Percentiles rank a stretch among this genome's conserved stretches.
phyloP scores from a whole-genome alignment of 2,329 filamentous ascomycete species.

The Aureobasidium sp. region DNA sequence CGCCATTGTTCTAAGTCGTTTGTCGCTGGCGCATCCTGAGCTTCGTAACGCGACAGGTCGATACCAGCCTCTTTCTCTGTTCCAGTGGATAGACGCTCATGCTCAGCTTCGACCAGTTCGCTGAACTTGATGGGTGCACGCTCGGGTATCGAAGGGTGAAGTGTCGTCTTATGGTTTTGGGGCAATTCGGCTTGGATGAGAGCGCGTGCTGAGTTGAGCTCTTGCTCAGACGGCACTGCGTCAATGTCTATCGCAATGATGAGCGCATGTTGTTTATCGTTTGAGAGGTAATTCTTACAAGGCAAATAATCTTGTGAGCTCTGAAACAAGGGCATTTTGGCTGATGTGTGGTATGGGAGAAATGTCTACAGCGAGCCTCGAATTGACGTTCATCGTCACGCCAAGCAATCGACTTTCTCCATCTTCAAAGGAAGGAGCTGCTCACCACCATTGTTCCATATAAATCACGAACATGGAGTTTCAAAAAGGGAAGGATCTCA shows the following conservation, averaged over 20 bases:
- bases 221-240: conserved; percentile 54
- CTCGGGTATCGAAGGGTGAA: conserved; percentile 55
- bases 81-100: conserved; percentile 57
- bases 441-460: background rate
- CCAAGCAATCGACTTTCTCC: background rate
- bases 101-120: conserved; percentile 59
- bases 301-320: conserved; percentile 73
- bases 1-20: conserved; percentile 42
- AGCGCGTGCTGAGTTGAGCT: conserved; percentile 59
- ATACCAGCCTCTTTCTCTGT: conserved; percentile 48
- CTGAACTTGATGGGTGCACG: conserved; percentile 52
- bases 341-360: background rate
- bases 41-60: conserved; percentile 77
- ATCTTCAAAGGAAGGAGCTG: background rate
- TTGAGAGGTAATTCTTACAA: conserved; percentile 48
- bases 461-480: background rate
- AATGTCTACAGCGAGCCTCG: background rate
- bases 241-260: conserved; percentile 64
- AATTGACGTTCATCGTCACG: background rate
- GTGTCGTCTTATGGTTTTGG: conserved; percentile 39
- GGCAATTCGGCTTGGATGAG: conserved; percentile 63
- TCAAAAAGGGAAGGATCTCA: background rate
- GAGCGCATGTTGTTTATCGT: conserved; percentile 21
- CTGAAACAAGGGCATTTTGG: conserved; percentile 59
- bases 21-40: conserved; percentile 53